Conservation (phyloP, 2,329 filamentous ascomycete genomes). For the Trichoderma afroharzianum region DNA sequence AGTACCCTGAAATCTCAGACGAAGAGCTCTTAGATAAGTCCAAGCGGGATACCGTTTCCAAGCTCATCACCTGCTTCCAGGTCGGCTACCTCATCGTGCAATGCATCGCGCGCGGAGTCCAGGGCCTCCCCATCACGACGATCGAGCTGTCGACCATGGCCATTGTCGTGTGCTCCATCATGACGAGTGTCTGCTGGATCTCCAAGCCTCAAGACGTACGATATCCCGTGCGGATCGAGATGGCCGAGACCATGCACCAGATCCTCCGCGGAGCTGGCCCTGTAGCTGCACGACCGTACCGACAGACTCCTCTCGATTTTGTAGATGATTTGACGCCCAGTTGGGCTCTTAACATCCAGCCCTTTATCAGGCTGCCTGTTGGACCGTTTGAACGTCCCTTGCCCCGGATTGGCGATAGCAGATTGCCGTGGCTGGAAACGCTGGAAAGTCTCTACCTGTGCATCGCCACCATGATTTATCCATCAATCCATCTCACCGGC, state of each 20-base stretch:
- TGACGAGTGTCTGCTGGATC: not conserved
- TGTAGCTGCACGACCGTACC: not conserved
- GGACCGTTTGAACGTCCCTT: not conserved
- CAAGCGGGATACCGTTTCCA: not conserved
- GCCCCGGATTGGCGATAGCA: not conserved
- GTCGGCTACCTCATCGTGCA: not conserved
- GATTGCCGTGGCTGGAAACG: not conserved
- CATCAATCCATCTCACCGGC: not conserved
- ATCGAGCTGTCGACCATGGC: not conserved
- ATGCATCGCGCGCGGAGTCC: not conserved
- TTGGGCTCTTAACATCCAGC: conserved; percentile 2
- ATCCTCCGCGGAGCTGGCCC: not conserved
- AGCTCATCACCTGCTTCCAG: not conserved
- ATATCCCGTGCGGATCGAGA: not conserved
- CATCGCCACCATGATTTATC: not conserved
- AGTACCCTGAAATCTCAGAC: not conserved
- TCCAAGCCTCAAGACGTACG: not conserved
- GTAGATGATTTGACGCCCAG: not conserved
- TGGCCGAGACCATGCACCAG: not conserved
- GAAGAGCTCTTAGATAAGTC: not conserved
- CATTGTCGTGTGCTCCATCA: not conserved
- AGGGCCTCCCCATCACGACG: not conserved
- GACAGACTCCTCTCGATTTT: not conserved
- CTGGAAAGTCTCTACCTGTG: not conserved
- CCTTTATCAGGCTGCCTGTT: not conserved